Percentiles rank a stretch among this genome's conserved stretches.
Conservation (phyloP, 108 stramenopile species). For the Licmophora abbreviata region DNA sequence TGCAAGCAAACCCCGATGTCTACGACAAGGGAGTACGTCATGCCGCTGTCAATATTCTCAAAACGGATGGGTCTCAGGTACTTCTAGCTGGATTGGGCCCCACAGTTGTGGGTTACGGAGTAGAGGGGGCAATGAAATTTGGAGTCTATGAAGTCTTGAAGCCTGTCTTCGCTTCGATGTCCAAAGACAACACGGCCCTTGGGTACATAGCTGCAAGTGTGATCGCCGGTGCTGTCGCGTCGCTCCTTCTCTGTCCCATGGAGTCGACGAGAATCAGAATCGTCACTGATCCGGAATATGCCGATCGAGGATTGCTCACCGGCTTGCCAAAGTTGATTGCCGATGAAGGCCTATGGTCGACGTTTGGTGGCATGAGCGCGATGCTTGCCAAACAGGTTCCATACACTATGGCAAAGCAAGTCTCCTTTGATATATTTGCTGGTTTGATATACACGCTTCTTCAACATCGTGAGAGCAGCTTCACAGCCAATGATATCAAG, state of each 20-base stretch:
- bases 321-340: constrained; percentile 49
- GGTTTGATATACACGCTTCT: constrained; percentile 44
- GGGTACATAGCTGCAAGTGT: constrained; percentile 68
- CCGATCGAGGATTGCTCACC: constrained; percentile 37
- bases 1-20: constrained; percentile 74
- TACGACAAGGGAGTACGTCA: constrained; percentile 35
- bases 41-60: constrained; percentile 54
- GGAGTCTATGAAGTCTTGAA: constrained; percentile 91
- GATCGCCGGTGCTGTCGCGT: constrained; percentile 84
- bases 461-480: constrained; percentile 6
- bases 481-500: constrained; percentile 25
- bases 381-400: constrained; percentile 94
- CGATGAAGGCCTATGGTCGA: constrained; percentile 60
- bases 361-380: constrained; percentile 77
- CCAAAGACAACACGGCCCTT: constrained; percentile 28
- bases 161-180: constrained; percentile 43
- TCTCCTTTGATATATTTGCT: constrained; percentile 79
- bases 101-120: constrained; percentile 82
- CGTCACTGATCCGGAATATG: constrained; percentile 80
- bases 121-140: constrained; percentile 88
- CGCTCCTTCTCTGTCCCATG: constrained; percentile 82
- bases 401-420: constrained; percentile 93
- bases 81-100: constrained; percentile 76
- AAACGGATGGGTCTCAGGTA: constrained; percentile 51
- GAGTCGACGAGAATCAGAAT: constrained; percentile 86